Evolutionary conservation across 23 red algal species (phyloP), one percentile per base, ranked within the genome.

Genomic region (Gracilaria caudata): DNA sequence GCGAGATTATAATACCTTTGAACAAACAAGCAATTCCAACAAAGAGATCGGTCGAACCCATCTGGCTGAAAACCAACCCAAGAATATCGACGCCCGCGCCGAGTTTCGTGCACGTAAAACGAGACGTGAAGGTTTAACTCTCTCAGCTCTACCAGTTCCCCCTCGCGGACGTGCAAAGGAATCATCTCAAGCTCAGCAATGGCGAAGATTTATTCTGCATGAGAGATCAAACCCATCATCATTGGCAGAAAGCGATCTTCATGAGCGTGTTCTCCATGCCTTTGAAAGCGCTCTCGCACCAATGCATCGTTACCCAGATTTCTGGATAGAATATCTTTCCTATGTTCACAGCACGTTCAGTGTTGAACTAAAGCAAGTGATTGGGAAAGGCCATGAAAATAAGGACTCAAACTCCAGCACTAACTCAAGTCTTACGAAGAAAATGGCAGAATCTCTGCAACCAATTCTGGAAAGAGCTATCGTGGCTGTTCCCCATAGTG

Each of bases 1-100:
- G 94, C 59, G 80, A 53, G 88, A 88, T 20, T 96, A 96, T 66
- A 81, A 68, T 43, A 58, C 77, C 6, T 96, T 96, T 96, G 94
- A 96, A 80, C 66, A 92, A 25, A 89, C 57, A 56, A 82, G 61
- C 39, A 93, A 78, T 37, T 75, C 66, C 38, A 94, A 94, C 68
- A 94, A 94, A 63, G 92, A 94, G 29, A 55, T 89, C 39, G 92
- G 58, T 54, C 81, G 92, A n/a, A 82, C 73, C 7, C 41, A 87
- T 16, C 6, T 94, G 34, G 73, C 81, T 36, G 83, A 94, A 49
- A 76, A 64, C 21, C 81, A 86, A 59, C 83, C 83, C 0, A 87
- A 86, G 81, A 80, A 94, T 37, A 77, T 85, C 30, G 94, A 84
- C 45, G 94, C 94, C 25, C 51, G 94, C 20, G 83, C 94, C 5